A percentile compares a stretch with the other conserved stretches of the same genome.
These are phyloP conservation scores for Volvariella volvacea DNA, from an alignment of 1,284 basidiomycete species.

Conservation along the genomic window DNA sequence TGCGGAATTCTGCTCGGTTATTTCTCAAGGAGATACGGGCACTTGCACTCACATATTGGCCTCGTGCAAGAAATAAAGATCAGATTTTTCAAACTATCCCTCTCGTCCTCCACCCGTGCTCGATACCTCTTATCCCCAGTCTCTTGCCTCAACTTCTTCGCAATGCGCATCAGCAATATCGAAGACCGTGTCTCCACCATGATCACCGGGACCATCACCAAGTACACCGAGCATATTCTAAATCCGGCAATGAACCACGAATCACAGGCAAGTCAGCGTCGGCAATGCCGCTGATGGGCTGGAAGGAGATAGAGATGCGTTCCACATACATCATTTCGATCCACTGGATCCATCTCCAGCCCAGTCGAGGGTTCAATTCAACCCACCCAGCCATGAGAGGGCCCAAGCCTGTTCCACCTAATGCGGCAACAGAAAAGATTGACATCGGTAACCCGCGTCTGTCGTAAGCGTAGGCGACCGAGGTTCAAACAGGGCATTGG, in stretches of 20 bases:
- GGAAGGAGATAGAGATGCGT: conserved; percentile 4
- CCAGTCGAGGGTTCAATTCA: conserved; percentile 50
- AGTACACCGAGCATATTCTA: conserved; percentile 39
- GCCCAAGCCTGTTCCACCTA: conserved; percentile 59
- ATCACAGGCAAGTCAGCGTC: background rate
- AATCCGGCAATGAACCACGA: background rate
- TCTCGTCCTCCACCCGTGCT: conserved; percentile 59
- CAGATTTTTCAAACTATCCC: conserved; percentile 43
- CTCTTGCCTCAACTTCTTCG: conserved; percentile 51
- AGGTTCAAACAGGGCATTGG: background rate
- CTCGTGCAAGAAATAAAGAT: conserved; percentile 65
- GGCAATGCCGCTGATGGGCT: background rate
- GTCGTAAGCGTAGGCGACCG: background rate
- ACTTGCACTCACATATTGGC: conserved; percentile 48
- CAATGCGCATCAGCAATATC: conserved; percentile 55
- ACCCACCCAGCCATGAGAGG: conserved; percentile 67
- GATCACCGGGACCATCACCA: conserved; percentile 37
- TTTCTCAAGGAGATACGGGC: background rate
- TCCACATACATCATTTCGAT: conserved; percentile 57
- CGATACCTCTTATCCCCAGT: conserved; percentile 57
- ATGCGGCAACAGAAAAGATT: conserved; percentile 50
- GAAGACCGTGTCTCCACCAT: conserved; percentile 62
- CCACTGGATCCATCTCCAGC: conserved; percentile 84
- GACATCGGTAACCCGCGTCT: conserved; percentile 73
- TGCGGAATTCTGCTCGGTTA: conserved; percentile 14